phyloP scores from a whole-genome alignment of 495 filamentous ascomycete species.

The Hypoxylon perforatum region DNA sequence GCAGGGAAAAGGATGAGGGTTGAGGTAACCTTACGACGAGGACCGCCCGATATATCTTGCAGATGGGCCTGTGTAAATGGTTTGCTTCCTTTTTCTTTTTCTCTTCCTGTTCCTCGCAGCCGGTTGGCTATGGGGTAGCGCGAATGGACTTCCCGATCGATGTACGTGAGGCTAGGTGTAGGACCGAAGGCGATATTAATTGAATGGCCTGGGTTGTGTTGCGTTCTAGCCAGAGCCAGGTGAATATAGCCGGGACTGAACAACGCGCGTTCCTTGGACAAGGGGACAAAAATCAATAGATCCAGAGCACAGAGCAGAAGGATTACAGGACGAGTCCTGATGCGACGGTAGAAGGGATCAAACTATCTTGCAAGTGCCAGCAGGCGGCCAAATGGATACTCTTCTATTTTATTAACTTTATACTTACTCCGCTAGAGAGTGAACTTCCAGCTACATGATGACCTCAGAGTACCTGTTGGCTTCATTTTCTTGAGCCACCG shows the following conservation, averaged over 20 bases:
- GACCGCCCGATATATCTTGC: constrained; percentile 39
- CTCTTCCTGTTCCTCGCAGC: constrained; percentile 37
- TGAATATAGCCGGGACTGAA: constrained; percentile 46
- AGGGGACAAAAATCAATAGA: constrained; percentile 23
- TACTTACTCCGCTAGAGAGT: constrained; percentile 17
- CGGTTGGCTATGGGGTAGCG: constrained; percentile 20
- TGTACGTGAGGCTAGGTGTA: constrained; percentile 30
- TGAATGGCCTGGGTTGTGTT: constrained; percentile 31
- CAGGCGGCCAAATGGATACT: constrained; percentile 27
- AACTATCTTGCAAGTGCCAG: constrained; percentile 5
- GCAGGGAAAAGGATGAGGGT: constrained; percentile 19
- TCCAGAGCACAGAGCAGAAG: constrained; percentile 23
- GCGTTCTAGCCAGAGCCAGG: constrained; percentile 34
- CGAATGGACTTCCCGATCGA: constrained; percentile 37
- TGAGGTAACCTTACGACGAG: constrained; percentile 39
- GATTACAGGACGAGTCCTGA: constrained; percentile 1
- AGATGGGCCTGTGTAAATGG: constrained; percentile 6
- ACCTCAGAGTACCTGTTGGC: constrained; percentile 5
- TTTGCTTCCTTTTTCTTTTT: background rate
- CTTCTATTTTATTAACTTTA: constrained; percentile 30
- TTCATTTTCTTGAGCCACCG: background rate
- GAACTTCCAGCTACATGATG: constrained; percentile 8
- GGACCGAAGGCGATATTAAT: constrained; percentile 45
- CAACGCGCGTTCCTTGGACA: constrained; percentile 40
- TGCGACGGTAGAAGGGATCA: constrained; percentile 17